These are phyloP conservation scores for Aspergillus udagawae DNA, from an alignment of 2,329 filamentous ascomycete genomes.

Conservation along the genomic window DNA sequence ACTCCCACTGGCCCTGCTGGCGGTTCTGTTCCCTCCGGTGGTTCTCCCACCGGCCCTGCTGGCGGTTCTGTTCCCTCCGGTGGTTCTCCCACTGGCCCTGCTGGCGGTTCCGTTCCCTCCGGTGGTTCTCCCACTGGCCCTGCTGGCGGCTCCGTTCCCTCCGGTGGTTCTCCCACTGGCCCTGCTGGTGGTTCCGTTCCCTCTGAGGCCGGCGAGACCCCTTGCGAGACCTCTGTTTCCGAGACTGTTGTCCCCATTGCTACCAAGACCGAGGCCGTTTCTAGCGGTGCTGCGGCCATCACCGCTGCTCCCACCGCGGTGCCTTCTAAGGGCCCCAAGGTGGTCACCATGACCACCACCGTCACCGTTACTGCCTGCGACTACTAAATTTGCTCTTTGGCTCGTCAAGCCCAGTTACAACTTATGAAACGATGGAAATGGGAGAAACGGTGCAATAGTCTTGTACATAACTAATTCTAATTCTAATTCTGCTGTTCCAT, in stretches of 20 bases:
- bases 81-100: too few species aligned
- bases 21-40: constrained; percentile 4
- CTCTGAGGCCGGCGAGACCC: constrained; percentile 8
- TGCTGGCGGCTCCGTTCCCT: neutral
- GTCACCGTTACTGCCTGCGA: constrained; percentile 21
- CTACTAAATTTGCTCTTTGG: constrained; percentile 7
- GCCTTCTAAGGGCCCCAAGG: constrained; percentile 10
- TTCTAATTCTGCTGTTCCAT: constrained; percentile 14
- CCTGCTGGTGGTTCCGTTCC: neutral
- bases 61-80: too few species aligned
- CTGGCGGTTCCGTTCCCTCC: neutral
- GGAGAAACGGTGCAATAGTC: constrained; percentile 18
- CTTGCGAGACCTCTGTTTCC: constrained; percentile 16
- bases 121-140: constrained; percentile 10
- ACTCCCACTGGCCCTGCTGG: constrained; percentile 2
- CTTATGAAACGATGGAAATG: constrained; percentile 21
- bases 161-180: constrained; percentile 9
- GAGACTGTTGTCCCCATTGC: constrained; percentile 8
- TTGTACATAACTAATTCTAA: constrained; percentile 36
- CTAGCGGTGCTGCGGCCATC: constrained; percentile 6
- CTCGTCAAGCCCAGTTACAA: constrained; percentile 17
- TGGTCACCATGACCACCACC: constrained; percentile 21
- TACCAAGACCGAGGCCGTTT: constrained; percentile 3
- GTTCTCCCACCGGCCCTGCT: too few species aligned
- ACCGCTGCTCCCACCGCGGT: constrained; percentile 14